These are phyloP conservation scores for Coemansia sp. DNA, from an alignment of 192 early-diverging fungal species.

Conservation along the genomic window DNA sequence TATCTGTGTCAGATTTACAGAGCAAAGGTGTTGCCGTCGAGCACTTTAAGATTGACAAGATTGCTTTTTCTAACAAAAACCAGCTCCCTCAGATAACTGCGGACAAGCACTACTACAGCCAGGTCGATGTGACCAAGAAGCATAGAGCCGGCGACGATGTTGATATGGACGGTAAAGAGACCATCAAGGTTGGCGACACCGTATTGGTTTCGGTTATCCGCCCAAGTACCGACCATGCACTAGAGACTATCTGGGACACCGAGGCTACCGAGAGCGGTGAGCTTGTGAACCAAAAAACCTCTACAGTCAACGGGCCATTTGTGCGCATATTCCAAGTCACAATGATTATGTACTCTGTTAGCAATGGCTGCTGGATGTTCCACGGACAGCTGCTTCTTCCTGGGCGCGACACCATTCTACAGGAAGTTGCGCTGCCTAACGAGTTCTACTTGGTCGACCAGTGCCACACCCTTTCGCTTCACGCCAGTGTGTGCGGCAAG, in stretches of 20 bases:
- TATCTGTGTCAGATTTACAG: conserved; percentile 24
- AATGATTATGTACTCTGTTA: conserved; percentile 24
- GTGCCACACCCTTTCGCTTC: conserved; percentile 48
- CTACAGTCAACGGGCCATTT: conserved; percentile 6
- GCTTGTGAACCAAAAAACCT: background rate
- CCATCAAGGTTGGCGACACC: conserved; percentile 44
- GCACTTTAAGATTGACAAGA: conserved; percentile 10
- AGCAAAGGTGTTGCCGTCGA: conserved; percentile 2
- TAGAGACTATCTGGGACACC: conserved; percentile 20
- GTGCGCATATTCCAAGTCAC: conserved; percentile 21
- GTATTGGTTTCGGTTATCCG: conserved; percentile 13
- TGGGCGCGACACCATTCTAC: conserved; percentile 54
- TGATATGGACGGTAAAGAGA: conserved; percentile 40
- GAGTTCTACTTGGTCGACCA: conserved; percentile 58
- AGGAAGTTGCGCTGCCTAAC: conserved; percentile 53
- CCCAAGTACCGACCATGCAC: conserved; percentile 8
- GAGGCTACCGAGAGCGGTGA: background rate
- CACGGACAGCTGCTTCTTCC: conserved; percentile 55
- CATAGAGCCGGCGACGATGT: conserved; percentile 31
- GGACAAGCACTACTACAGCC: conserved; percentile 12
- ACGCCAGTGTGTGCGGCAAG: conserved; percentile 46
- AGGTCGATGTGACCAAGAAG: conserved; percentile 5
- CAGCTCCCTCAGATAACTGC: conserved; percentile 10
- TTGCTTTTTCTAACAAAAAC: background rate
- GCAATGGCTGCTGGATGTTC: conserved; percentile 29